phyloP scores from a whole-genome alignment of 1,284 basidiomycete species.

The Cerioporus squamosus region DNA sequence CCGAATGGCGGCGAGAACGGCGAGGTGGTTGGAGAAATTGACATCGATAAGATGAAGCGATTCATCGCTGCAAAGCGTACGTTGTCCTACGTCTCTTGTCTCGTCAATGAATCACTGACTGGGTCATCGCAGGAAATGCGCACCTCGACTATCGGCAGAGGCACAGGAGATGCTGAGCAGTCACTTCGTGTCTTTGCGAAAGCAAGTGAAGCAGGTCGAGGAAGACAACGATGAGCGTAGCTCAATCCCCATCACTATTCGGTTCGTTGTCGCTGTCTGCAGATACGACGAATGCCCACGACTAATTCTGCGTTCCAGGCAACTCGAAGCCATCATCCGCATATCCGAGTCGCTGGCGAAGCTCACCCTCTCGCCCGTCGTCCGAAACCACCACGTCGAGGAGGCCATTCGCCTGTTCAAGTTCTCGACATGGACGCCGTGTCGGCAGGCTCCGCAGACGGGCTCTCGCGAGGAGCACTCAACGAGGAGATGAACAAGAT shows the following conservation, averaged over 20 bases:
- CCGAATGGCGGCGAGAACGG: constrained; percentile 61
- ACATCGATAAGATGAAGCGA: constrained; percentile 98
- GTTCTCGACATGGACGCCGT: constrained; percentile 99
- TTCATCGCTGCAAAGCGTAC: constrained; percentile 96
- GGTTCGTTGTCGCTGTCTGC: constrained; percentile 53
- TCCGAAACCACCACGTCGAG: constrained; percentile 94
- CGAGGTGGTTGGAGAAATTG: constrained; percentile 88
- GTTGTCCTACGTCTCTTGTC: constrained; percentile 26
- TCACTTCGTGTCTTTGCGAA: constrained; percentile 94
- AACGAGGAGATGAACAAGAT: constrained; percentile 95
- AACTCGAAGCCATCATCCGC: constrained; percentile 98
- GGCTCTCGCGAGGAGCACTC: constrained; percentile 89
- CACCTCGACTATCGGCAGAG: constrained; percentile 90
- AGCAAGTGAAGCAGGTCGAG: constrained; percentile 96
- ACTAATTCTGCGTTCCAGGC: constrained; percentile 50
- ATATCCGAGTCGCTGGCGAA: constrained; percentile 98
- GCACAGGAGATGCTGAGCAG: constrained; percentile 97
- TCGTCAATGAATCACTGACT: background rate
- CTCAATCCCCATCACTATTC: constrained; percentile 97
- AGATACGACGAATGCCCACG: background rate
- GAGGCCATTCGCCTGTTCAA: constrained; percentile 99
- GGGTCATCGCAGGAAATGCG: constrained; percentile 78
- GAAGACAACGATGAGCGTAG: constrained; percentile 97
- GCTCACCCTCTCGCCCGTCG: constrained; percentile 86
- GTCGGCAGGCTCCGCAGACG: constrained; percentile 90